Evolutionary conservation across 2,329 filamentous ascomycete species (phyloP).

Genomic region (Monosporascus ibericus): DNA sequence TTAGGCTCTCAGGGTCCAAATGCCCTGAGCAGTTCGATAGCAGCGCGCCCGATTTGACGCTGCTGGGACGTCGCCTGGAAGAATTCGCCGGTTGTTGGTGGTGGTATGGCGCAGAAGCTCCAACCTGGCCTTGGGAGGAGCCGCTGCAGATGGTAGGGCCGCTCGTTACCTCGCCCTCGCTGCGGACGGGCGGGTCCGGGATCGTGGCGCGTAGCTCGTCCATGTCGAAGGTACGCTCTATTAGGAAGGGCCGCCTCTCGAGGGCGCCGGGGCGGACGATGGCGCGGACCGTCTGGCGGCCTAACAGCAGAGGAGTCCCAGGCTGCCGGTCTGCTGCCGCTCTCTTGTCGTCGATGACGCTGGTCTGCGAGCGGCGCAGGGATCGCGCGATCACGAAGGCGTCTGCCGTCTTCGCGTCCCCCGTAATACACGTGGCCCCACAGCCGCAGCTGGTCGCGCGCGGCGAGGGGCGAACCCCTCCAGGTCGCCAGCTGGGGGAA

Average conservation of each 20-base stretch:
- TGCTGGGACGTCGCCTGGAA: constrained; percentile 18
- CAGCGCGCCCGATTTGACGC: constrained; percentile 13
- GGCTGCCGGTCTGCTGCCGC: not conserved
- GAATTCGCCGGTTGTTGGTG: not conserved
- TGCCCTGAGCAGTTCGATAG: constrained; percentile 1
- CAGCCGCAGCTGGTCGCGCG: constrained; percentile 31
- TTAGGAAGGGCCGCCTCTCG: constrained; percentile 37
- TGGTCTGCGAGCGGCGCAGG: constrained; percentile 29
- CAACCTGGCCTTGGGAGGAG: not conserved
- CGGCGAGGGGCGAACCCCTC: constrained; percentile 10
- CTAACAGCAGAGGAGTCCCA: constrained; percentile 3
- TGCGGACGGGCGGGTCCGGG: constrained; percentile 24
- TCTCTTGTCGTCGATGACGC: constrained; percentile 1
- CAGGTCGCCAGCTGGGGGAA: constrained; percentile 4
- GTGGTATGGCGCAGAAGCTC: too few relatives aligned
- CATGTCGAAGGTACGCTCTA: constrained; percentile 46
- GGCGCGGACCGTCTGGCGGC: constrained; percentile 34
- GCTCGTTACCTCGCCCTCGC: not conserved
- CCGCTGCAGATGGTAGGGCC: not conserved
- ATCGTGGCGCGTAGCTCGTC: constrained; percentile 40
- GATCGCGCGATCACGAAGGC: constrained; percentile 39
- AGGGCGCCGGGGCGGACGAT: constrained; percentile 35
- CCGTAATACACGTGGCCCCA: constrained; percentile 37
- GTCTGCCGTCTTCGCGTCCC: constrained; percentile 34
- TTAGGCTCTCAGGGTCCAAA: constrained; percentile 15